phyloP scores from a whole-genome alignment of 345 rosid genomes.

The Populus tremula region DNA sequence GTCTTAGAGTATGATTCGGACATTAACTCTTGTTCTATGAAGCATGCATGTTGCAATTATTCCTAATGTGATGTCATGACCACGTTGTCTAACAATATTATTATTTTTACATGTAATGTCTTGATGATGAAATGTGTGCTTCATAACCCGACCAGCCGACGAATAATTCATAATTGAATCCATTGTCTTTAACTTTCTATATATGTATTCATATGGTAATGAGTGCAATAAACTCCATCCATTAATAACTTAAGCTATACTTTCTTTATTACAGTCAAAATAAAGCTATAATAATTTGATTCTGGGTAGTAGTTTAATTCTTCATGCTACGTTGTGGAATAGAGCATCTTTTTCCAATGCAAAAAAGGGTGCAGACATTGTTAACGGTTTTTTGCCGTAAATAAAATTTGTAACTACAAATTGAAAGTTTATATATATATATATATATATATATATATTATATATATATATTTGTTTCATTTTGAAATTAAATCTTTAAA shows the following conservation, averaged over 20 bases:
- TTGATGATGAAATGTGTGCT: not conserved
- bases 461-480: no score
- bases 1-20: not conserved
- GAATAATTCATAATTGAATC: no score
- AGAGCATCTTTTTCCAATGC: no score
- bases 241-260: not conserved
- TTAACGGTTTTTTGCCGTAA: no score
- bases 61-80: not conserved
- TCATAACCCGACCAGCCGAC: no score
- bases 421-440: no score
- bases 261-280: not conserved
- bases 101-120: not conserved
- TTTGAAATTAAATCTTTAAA: no score
- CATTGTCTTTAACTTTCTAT: not conserved
- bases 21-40: not conserved
- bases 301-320: no score
- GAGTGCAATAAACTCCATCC: not conserved
- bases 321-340: no score
- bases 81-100: not conserved
- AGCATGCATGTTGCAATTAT: not conserved
- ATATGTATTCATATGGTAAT: not conserved
- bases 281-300: not conserved
- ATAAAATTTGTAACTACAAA: no score
- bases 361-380: no score
- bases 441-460: no score